Evolutionary conservation across 345 rosid genomes (phyloP).

Genomic region (Raphanus sativus): DNA sequence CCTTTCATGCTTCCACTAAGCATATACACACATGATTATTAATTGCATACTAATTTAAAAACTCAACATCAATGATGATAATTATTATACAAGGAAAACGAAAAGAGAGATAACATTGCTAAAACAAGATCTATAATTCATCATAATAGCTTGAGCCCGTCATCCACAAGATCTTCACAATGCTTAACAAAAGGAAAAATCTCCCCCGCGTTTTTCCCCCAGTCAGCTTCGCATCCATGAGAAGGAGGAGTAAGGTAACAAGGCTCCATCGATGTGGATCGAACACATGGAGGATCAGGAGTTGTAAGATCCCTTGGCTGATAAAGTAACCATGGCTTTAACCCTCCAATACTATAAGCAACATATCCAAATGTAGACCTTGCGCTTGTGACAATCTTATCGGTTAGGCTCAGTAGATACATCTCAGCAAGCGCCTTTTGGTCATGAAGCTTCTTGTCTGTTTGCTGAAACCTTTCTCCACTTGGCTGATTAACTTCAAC

Average conservation of each 20-base stretch:
- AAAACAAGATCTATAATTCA: neutral
- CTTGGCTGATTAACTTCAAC: neutral
- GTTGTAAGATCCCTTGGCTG: neutral
- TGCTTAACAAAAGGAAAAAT: constrained; percentile 1
- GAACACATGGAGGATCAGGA: neutral
- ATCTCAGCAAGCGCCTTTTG: constrained; percentile 6
- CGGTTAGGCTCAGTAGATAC: neutral
- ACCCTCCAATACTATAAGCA: constrained; percentile 1
- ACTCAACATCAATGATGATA: neutral
- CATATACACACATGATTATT: neutral
- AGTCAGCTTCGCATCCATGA: neutral
- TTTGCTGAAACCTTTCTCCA: constrained; percentile 2
- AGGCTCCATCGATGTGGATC: neutral
- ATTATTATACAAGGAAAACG: neutral
- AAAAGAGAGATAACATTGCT: neutral
- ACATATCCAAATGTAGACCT: neutral
- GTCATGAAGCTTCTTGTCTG: neutral
- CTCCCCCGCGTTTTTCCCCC: neutral
- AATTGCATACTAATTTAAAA: neutral
- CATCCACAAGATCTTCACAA: neutral
- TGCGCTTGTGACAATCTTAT: neutral
- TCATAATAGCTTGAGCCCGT: neutral
- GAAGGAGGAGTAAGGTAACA: neutral
- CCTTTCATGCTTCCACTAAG: neutral
- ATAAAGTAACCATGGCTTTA: neutral